phyloP scores from a whole-genome alignment of 306 rosid genomes.

The Gastrolobium bilobum region DNA sequence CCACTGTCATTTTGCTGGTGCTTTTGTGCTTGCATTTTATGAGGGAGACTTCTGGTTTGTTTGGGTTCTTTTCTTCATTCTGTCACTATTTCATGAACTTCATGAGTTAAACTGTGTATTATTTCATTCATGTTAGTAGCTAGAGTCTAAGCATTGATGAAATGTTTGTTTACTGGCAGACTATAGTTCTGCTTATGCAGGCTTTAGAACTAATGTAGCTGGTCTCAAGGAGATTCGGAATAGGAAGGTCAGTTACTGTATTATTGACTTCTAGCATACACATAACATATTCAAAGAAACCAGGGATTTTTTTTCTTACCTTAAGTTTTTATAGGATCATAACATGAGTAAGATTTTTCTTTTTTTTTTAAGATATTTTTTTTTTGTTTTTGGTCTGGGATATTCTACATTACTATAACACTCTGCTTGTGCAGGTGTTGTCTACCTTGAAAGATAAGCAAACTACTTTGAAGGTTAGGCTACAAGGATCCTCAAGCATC shows the following conservation, averaged over 20 bases:
- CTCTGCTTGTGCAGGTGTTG: slow-evolving; percentile 51
- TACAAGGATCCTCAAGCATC: slow-evolving; percentile 49
- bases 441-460: slow-evolving; percentile 49
- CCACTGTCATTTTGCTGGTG: slow-evolving; percentile 44
- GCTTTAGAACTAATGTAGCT: slow-evolving; percentile 49
- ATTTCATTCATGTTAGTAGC: neutral
- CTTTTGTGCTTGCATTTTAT: slow-evolving; percentile 54
- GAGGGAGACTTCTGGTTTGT: slow-evolving; percentile 59
- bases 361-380: neutral
- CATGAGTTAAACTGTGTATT: neutral
- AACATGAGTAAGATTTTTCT: neutral
- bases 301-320: neutral
- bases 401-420: neutral
- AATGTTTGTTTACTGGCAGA: slow-evolving; percentile 44
- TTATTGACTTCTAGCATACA: neutral
- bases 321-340: neutral
- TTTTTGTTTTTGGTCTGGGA: neutral
- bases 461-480: slow-evolving; percentile 34
- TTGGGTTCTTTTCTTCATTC: slow-evolving; percentile 10
- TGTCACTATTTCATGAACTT: neutral
- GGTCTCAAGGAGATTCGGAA: slow-evolving; percentile 39
- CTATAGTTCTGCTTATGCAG: slow-evolving; percentile 51
- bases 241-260: slow-evolving; percentile 62
- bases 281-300: neutral
- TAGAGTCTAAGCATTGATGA: neutral